These are phyloP conservation scores for Zizania latifolia DNA, from an alignment of 176 grass and related monocot genomes.

Conservation along the genomic window DNA sequence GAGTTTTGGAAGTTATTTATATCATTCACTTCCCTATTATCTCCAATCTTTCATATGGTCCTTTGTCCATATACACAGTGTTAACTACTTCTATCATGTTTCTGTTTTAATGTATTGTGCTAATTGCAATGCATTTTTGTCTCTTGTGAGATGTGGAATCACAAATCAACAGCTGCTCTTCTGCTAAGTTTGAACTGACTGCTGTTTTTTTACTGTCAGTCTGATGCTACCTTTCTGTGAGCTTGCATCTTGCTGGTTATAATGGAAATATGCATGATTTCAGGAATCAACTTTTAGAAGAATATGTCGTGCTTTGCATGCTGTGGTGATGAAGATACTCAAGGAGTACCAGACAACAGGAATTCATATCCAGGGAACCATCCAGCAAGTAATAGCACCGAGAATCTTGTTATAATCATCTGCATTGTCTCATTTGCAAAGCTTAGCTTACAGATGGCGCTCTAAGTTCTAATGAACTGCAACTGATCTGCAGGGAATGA, in stretches of 20 bases:
- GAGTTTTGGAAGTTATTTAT: background rate
- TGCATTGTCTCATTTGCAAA: background rate
- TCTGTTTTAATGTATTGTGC: background rate
- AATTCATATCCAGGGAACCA: slow-evolving; percentile 36
- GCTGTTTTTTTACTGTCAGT: too few relatives aligned
- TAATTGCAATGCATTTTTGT: background rate
- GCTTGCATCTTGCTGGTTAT: background rate
- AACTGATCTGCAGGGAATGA: slow-evolving; percentile 43
- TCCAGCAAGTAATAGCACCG: slow-evolving; percentile 47
- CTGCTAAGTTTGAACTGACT: background rate
- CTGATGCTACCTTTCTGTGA: background rate
- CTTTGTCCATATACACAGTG: background rate
- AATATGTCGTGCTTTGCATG: slow-evolving; percentile 60
- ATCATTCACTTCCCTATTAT: slow-evolving; percentile 11
- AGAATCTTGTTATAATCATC: background rate
- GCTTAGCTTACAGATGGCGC: slow-evolving; percentile 2
- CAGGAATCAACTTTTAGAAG: slow-evolving; percentile 23
- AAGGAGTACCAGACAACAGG: slow-evolving; percentile 44
- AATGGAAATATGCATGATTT: slow-evolving; percentile 8
- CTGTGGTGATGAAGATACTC: slow-evolving; percentile 49
- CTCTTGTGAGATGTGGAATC: too few relatives aligned
- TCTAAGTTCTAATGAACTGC: background rate
- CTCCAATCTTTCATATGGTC: background rate
- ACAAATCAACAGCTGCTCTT: too few relatives aligned
- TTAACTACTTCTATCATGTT: background rate